Base-by-base conservation (phyloP, 2,329 filamentous ascomycete genomes). In the Colletotrichum aenigma region DNA sequence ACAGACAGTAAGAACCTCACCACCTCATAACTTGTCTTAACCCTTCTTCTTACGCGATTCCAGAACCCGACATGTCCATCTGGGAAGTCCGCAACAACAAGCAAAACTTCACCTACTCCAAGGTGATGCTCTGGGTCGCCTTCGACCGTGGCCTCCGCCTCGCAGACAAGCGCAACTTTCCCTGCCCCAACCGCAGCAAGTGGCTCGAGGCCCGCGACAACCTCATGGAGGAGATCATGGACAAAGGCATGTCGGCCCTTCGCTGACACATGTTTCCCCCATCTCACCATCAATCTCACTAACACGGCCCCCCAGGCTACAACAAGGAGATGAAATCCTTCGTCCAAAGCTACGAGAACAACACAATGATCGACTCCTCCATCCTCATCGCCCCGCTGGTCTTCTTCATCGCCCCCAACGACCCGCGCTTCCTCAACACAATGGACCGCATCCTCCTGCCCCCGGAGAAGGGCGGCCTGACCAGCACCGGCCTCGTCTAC, bases 71-170 rank as follows among this genome's bases (percentile, higher is more conserved):
- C 81, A 95, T 95, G 93, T 95, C 93, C 4, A 96, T 96, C 79
- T 96, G 94, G 94, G 94, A 96, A 82, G 94, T 95, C 7, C 91
- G 94, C 56, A 94, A 94, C 78, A 86, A 92, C 80, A 94, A 94
- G 81, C 94, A 95, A 83, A 91, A 95, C 80, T 96, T 95, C 78
- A 91, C 93, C 16, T 96, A 96, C 84, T 94, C 93, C n/a, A 95
- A 96, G 81, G 89, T 96, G 77, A 94, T 96, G 92, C 88, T 96
- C 26, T 96, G 94, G 94, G 94, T 96, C 5, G 93, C 94, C 21
- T 91, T 96, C 77, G 94, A 96, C 81, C 92, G 94, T 7, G 94
- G 93, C 12, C 85, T 96, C 15, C 93, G 94, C 3, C 89, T 96
- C 1, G 88, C 93, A 6, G 94, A 96, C 21, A 96, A 95, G 84